These are phyloP conservation scores for Cymbopogon flexuosus DNA, from an alignment of 202 grass and related monocot genomes.

Conservation along the genomic window DNA sequence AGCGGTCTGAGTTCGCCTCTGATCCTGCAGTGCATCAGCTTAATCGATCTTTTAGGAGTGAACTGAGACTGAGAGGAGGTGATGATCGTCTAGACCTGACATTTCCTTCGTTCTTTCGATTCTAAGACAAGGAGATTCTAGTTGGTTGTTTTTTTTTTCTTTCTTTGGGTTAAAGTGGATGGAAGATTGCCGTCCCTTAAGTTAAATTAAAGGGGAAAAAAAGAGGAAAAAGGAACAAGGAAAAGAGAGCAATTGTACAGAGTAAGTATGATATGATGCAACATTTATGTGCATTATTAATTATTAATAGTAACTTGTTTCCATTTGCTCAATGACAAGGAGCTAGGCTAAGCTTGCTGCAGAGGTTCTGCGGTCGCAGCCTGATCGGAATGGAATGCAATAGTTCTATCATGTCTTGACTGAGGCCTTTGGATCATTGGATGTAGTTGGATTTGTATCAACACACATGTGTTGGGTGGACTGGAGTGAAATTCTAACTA, in stretches of 20 bases:
- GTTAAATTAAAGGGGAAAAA: neutral
- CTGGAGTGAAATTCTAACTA: too few relatives aligned
- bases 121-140: constrained; percentile 12
- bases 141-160: neutral
- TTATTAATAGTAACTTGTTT: neutral
- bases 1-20: too few relatives aligned
- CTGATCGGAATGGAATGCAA: too few relatives aligned
- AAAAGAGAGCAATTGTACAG: neutral
- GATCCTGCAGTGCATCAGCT: too few relatives aligned
- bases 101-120: constrained; percentile 25
- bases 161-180: constrained; percentile 8
- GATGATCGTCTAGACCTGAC: constrained; percentile 15
- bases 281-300: neutral
- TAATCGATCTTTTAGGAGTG: too few relatives aligned
- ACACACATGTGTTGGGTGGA: too few relatives aligned
- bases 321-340: neutral
- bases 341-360: neutral
- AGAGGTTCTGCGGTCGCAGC: too few relatives aligned
- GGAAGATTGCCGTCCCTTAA: constrained; percentile 27
- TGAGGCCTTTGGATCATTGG: too few relatives aligned
- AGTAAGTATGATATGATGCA: neutral
- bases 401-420: too few relatives aligned
- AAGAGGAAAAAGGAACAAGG: neutral
- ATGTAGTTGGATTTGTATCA: too few relatives aligned
- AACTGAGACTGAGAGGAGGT: neutral